Evolutionary conservation across 2,329 filamentous ascomycete genomes (phyloP).

Genomic region (Monilinia laxa): DNA sequence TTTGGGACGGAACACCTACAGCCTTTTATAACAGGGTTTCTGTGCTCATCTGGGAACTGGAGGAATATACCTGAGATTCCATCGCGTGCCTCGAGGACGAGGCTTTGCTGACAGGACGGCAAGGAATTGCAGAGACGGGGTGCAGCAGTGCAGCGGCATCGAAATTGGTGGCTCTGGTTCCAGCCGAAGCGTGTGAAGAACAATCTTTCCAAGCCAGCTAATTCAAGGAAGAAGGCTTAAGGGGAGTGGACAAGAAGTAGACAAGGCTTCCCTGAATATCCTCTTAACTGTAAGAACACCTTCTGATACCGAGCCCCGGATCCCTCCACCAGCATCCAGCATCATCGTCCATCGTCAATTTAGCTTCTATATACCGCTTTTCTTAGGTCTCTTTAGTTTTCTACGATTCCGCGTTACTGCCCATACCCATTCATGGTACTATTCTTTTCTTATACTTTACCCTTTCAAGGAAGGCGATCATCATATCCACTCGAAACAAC

Average conservation of each 20-base stretch:
- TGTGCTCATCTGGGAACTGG: not conserved
- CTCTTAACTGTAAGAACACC: constrained; percentile 15
- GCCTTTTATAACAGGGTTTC: not conserved
- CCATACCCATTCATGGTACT: not conserved
- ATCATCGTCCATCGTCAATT: not conserved
- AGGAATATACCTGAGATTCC: not conserved
- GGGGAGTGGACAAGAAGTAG: constrained; percentile 1
- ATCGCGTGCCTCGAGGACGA: constrained; percentile 16
- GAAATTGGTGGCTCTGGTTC: not conserved
- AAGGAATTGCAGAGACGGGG: not conserved
- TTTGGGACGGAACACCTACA: not conserved
- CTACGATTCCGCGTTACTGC: not conserved
- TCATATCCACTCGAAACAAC: not conserved
- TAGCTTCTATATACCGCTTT: not conserved
- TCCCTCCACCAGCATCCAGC: not conserved
- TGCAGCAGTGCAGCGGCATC: constrained; percentile 1
- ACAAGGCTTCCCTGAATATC: constrained; percentile 12
- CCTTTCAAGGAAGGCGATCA: constrained; percentile 4
- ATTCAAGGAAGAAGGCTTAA: constrained; percentile 9
- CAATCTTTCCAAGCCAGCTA: not conserved
- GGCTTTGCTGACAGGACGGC: constrained; percentile 12
- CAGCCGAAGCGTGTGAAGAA: not conserved
- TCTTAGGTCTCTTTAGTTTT: not conserved
- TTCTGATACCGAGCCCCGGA: constrained; percentile 6
- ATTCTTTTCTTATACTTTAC: not conserved